Evolutionary conservation across 495 filamentous ascomycete species (phyloP).

Genomic region (Penicillium salamii): DNA sequence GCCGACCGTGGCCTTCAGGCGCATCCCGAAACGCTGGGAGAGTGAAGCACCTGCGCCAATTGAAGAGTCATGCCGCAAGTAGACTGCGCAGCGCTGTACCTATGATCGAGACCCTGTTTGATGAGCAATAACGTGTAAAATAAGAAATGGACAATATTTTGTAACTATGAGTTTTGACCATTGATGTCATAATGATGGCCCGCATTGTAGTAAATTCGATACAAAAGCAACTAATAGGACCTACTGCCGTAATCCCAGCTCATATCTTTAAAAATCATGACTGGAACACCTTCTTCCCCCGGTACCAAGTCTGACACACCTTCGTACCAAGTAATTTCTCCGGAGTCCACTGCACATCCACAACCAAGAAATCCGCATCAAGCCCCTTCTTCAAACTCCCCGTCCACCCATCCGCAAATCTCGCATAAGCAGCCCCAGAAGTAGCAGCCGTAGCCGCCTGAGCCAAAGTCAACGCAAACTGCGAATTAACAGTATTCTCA

Average conservation of each 20-base stretch:
- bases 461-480: conserved; percentile 50
- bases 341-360: conserved; percentile 55
- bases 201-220: not conserved
- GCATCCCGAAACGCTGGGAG: conserved; percentile 1
- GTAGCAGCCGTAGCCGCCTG: conserved; percentile 55
- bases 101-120: too few species aligned
- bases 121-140: conserved; percentile 3
- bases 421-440: conserved; percentile 55
- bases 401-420: conserved; percentile 54
- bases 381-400: conserved; percentile 48
- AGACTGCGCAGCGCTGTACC: too few species aligned
- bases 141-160: too few species aligned
- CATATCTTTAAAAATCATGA: too few species aligned
- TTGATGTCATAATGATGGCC: not conserved
- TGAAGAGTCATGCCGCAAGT: too few species aligned
- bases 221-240: too few species aligned
- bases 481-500: conserved; percentile 46
- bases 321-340: conserved; percentile 50
- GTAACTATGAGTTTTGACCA: too few species aligned
- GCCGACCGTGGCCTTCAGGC: conserved; percentile 5
- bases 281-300: conserved; percentile 37
- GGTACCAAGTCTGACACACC: conserved; percentile 57
- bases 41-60: not conserved
- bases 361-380: conserved; percentile 56
- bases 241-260: too few species aligned